These are phyloP conservation scores for Hypoxylon sp. DNA, from an alignment of 2,329 filamentous ascomycete species.

Conservation along the genomic window DNA sequence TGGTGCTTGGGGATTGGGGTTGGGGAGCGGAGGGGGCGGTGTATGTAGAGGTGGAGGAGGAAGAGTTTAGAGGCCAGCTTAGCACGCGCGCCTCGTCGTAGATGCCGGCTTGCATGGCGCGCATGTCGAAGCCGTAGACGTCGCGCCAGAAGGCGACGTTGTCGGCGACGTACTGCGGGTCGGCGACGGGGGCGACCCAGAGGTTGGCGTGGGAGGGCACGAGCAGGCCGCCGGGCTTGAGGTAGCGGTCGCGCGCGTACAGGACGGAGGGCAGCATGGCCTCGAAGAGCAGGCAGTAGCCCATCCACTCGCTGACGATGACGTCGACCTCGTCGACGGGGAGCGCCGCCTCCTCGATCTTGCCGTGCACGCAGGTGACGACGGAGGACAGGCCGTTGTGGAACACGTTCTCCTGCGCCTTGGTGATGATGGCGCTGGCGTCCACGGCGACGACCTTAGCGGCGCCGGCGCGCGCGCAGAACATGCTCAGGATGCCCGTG, in stretches of 20 bases:
- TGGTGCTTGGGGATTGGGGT: not conserved
- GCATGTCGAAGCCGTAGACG: constrained; percentile 96
- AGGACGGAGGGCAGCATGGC: constrained; percentile 96
- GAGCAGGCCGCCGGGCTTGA: constrained; percentile 83
- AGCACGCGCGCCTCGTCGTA: constrained; percentile 86
- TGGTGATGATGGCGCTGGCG: constrained; percentile 89
- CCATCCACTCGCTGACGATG: constrained; percentile 99
- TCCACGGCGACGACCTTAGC: constrained; percentile 90
- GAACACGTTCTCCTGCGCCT: constrained; percentile 86
- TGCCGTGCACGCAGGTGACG: constrained; percentile 85
- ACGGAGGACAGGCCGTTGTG: constrained; percentile 79
- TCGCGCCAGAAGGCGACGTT: constrained; percentile 89
- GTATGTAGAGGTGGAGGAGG: constrained; percentile 49
- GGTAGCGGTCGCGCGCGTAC: constrained; percentile 87
- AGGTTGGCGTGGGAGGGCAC: constrained; percentile 88
- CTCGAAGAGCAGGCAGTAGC: constrained; percentile 92
- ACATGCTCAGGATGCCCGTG: constrained; percentile 91
- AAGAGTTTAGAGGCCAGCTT: constrained; percentile 62
- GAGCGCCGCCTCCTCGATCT: constrained; percentile 86
- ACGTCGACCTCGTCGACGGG: constrained; percentile 88
- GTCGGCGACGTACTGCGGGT: constrained; percentile 81
- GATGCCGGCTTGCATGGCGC: constrained; percentile 85
- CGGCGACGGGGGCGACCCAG: constrained; percentile 83
- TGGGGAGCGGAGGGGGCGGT: constrained; percentile 42
- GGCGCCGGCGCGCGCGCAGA: constrained; percentile 91